Base-by-base conservation (phyloP, 352 stramenopile species). In the Phytophthora uliginosa region DNA sequence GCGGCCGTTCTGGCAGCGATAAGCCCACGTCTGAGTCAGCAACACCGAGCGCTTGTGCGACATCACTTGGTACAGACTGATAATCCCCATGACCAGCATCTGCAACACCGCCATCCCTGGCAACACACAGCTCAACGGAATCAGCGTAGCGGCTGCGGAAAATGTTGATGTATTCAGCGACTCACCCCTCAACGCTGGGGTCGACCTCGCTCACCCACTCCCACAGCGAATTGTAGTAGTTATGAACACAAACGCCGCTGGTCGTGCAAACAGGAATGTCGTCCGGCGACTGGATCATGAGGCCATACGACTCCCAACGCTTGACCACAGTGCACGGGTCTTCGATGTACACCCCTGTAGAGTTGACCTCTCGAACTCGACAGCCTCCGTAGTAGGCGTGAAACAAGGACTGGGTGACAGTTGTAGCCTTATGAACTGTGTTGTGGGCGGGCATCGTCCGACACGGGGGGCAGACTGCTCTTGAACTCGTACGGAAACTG, bases 221-320 rank as follows among this genome's bases (percentile, higher is more conserved):
- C 72, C 72, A 79, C 3, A 76, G 62, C 12, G 72, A 78, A 38
- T 72, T 76, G 45, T 76, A 76, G 61, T 73, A 57, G 40, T 69
- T 69, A 13, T 69, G 63, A 2, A 69, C 42, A n/a, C 63, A 69
- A n/a, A 57, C 22, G 5, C 31, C 45, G 8, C 52, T 42, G 1
- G 45, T 66, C 2, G 47, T 58, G 40, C 63, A 69, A 3, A 69
- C 53, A 15, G 53, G 63, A n/a, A 69, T 63, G 20, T 69, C 53
- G 22, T 69, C 63, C 12, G 63, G 53, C 18, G 47, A 36, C 40
- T 63, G 63, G 28, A 69, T 31, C 63, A 69, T 69, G 18, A 69
- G 40, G 5, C 63, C 65, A 24, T 66, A 73, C 31, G 38, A 24
- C n/a, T 42, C 48, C 65, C 65, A 73, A 31, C 47, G 57, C n/a